Evolutionary conservation across 352 stramenopile genomes (phyloP), one percentile per base, ranked within the genome.

Genomic region (Pythium vanterpoolii): DNA sequence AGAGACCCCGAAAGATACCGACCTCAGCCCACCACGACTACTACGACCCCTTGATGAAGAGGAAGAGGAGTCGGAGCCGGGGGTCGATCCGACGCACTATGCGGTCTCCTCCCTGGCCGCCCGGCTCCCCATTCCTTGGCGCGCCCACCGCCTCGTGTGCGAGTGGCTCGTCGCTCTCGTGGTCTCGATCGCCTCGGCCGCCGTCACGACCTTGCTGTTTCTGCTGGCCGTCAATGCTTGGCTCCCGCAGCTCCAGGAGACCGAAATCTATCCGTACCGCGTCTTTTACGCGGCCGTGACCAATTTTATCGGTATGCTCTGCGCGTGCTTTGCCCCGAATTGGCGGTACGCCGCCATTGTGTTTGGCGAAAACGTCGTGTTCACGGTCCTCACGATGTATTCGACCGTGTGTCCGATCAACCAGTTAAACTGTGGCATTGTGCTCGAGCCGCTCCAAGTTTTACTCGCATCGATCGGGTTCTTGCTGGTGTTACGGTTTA

Each of bases 351-450:
- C 66, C 0, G 44, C 74, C 24, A 56, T 87, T 24, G 62, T 79
- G 44, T 70, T 77, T 36, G 21, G 74, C 19, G 63, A 83, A 54
- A 76, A 80, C 38, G 52, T 63, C 19, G 69, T 80, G 11, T 87
- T 87, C 45, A 78, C 71, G 21, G 55, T 74, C 26, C 58, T 87
- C 23, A 85, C 77, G 18, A 57, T 90, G 52, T 71, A 84, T 62
- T 85, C 75, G 23, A 85, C 67, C 13, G 67, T 72, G n/a, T 90
- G 79, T 50, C 69, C 73, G 14, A 83, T 81, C 34, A 87, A 87
- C 48, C 30, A 83, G 31, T 69, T 84, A 31, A 71, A 53, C 43
- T 90, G 79, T 49, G 60, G 60, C 30, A 60, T 71, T 39, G 27
- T 50, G 6, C 36, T 85, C 10, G 54, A 75, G 34, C 70, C 79